Evolutionary conservation across 2,329 filamentous ascomycete genomes (phyloP).

Genomic region (Penicillium sclerotiorum): DNA sequence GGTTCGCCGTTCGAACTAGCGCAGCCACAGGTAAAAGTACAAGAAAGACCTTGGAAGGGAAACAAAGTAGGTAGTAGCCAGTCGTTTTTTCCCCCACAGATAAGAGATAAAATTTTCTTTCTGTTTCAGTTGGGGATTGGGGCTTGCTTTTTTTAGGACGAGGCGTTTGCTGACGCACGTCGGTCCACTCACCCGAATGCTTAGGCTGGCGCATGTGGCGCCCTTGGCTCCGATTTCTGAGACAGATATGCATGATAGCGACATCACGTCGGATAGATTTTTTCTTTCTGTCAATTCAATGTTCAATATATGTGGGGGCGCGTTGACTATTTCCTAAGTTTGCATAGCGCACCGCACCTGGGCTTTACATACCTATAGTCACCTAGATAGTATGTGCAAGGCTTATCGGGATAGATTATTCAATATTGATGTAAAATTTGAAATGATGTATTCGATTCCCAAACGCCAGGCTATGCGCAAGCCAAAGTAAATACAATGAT

Average conservation of each 20-base stretch:
- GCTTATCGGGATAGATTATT: no score
- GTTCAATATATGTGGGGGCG: not conserved
- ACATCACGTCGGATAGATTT: no score
- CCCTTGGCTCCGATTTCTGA: not conserved
- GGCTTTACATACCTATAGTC: no score
- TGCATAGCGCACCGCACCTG: no score
- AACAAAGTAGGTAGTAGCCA: not conserved
- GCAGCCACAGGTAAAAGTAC: no score
- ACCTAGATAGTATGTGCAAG: no score
- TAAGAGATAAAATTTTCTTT: not conserved
- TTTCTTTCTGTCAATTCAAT: no score
- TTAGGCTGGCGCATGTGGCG: not conserved
- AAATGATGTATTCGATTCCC: constrained; percentile 3
- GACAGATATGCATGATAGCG: not conserved
- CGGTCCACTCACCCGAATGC: not conserved
- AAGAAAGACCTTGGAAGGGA: no score
- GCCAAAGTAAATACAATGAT: constrained; percentile 1
- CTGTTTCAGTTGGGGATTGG: not conserved
- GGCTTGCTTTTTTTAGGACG: constrained; percentile 8
- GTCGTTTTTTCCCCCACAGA: not conserved
- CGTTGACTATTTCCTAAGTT: no score
- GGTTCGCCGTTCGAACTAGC: no score
- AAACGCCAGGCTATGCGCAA: constrained; percentile 26
- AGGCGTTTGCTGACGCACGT: constrained; percentile 14
- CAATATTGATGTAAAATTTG: not conserved